Evolutionary conservation across 2,329 filamentous ascomycete species (phyloP).

Genomic region (Beauveria varroae): DNA sequence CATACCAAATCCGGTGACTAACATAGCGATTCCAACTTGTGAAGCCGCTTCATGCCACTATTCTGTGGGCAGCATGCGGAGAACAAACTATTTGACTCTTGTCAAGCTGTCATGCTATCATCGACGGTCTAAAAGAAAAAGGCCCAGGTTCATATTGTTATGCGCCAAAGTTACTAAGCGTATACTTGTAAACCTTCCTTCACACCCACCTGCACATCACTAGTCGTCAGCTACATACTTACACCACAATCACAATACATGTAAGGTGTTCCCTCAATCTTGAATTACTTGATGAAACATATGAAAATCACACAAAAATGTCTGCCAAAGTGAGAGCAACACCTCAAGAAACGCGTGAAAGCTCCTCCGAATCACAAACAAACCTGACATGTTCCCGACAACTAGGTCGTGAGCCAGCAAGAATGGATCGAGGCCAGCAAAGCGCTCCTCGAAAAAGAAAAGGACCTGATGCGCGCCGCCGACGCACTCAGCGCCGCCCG

Average conservation of each 20-base stretch:
- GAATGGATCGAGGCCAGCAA: slow-evolving; percentile 29
- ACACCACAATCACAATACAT: too few species aligned
- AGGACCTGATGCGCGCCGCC: slow-evolving; percentile 22
- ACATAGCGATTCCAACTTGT: too few species aligned
- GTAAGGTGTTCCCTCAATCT: too few species aligned
- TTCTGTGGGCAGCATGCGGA: too few species aligned
- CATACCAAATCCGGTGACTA: neutral
- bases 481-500: slow-evolving; percentile 24
- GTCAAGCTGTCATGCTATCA: too few species aligned
- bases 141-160: neutral
- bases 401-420: slow-evolving; percentile 24
- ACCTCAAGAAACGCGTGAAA: neutral
- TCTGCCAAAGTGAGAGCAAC: slow-evolving; percentile 15
- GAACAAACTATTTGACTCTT: neutral
- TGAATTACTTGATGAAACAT: too few species aligned
- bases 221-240: too few species aligned
- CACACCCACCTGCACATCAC: too few species aligned
- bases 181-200: neutral
- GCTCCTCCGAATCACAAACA: neutral
- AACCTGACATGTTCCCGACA: neutral
- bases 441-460: slow-evolving; percentile 27
- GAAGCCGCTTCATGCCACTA: too few species aligned
- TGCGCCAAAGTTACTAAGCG: neutral
- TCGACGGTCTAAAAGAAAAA: too few species aligned
- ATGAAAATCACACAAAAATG: neutral